Evolutionary conservation across 2,329 filamentous ascomycete genomes (phyloP), one percentile per base, ranked within the genome.

Genomic region (Cladosporium sp.): DNA sequence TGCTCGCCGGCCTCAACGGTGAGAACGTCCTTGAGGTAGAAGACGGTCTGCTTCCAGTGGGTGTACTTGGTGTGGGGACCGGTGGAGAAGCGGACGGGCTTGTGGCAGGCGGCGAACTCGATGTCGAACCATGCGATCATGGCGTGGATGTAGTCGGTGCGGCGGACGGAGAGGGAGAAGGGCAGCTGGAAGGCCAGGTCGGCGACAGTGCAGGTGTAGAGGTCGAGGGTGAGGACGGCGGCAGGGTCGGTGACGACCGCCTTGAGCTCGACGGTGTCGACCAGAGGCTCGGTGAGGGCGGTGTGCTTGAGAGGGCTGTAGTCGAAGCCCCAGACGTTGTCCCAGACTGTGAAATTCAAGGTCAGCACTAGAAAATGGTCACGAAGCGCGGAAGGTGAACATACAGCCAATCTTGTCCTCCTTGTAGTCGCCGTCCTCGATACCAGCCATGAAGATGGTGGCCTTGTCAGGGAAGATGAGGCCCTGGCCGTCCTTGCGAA

Each of bases 41-140:
- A 97, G 56, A 99, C 93, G 11, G 93, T 99, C 78, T 99, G 93
- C 78, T 99, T 99, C 93, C 93, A 99, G 80, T 99, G 93, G 15
- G 93, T 99, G 76, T 97, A 97, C 76, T 96, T 97, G 63, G 92
- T 95, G 74, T 97, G 93, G 22, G 93, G 93, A 18, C 93, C 93
- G 15, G 93, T 99, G 48, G 89, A 95, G 80, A 99, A 99, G 66
- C 85, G 83, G 67, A 99, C 90, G 27, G 90, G 88, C 81, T 97
- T 97, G 81, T 99, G 93, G 81, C 93, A 97, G 53, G 90, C 91
- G 45, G 88, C 88, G 75, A 99, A 99, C 67, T 97, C 92, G 63
- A 99, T 97, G 69, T 99, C 93, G 75, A 99, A 99, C 93, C 93
- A 99, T 9, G 92, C 88, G 61, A 99, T 95, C 51, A 99, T 77